Evolutionary conservation across 345 rosid species (phyloP), one percentile per base, ranked within the genome.

Genomic region (Streptanthus diversifolius): DNA sequence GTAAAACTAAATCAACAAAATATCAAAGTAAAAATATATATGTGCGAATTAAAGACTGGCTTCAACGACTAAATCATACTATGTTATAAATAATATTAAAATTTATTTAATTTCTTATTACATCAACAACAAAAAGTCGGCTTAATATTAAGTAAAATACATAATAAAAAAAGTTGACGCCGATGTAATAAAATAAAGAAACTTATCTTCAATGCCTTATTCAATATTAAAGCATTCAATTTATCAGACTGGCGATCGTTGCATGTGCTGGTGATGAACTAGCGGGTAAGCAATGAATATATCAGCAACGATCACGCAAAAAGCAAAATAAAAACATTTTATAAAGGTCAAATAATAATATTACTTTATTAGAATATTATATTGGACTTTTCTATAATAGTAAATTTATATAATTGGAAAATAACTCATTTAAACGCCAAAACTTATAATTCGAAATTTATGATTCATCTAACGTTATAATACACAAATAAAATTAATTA

Each of bases 261-360:
- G 78, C 79, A 75, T 75, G 64, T 75, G 74, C 58, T 61, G 79
- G 64, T 61, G 63, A 68, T 75, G 63, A 33, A 75, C 64, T 61
- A 68, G 39, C 74, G 65, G 65, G 10, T 48, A 68, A 75, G 79
- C 65, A 75, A 61, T 75, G 69, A 75, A 75, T 75, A 44, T 75
- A 52, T 75, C 79, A 61, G 63, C 74, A 75, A 41, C 44, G 13
- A 68, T 61, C 53, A 62, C 70, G 70, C 70, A 43, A 15, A 60
- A 68, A 52, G 57, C 78, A 74, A 29, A 1, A 74, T 58, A 1
- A 7, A 7, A 49, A 39, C 14, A 15, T 29, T 66, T 37, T 73
- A 17, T 44, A 33, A 43, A 44, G 8, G 3, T 10, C n/a, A 14
- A 24, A 27, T 27, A n/a, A 25, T 44, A 64, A 6, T 22, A 30